phyloP scores from a whole-genome alignment of 116 monocot species.

The Trichopus zeylanicus region DNA sequence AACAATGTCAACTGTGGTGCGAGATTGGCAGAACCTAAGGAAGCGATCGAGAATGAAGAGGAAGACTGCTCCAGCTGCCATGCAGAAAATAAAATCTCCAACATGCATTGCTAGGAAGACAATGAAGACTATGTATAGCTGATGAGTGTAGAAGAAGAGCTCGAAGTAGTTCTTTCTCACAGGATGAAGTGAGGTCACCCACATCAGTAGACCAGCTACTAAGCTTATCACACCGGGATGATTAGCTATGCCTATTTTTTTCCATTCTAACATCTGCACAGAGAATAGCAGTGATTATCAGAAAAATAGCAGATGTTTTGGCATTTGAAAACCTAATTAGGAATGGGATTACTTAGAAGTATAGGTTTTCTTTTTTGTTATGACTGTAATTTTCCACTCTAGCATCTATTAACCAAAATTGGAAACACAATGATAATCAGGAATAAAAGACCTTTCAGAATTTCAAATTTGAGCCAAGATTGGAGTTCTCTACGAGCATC shows the following conservation, averaged over 20 bases:
- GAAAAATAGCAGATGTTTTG: neutral
- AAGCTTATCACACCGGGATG: constrained; percentile 75
- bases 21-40: constrained; percentile 77
- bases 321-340: too few relatives aligned
- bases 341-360: too few relatives aligned
- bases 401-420: too few relatives aligned
- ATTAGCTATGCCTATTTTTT: constrained; percentile 57
- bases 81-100: constrained; percentile 72
- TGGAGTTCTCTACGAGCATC: too few relatives aligned
- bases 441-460: too few relatives aligned
- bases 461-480: too few relatives aligned
- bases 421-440: too few relatives aligned
- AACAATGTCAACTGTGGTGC: constrained; percentile 49
- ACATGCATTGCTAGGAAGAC: constrained; percentile 87
- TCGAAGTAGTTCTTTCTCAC: constrained; percentile 75
- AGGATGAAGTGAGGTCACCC: constrained; percentile 77
- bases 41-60: constrained; percentile 83
- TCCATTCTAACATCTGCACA: constrained; percentile 67
- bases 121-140: constrained; percentile 72
- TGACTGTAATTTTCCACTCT: too few relatives aligned
- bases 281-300: neutral
- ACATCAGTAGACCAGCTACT: constrained; percentile 78
- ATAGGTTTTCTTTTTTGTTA: too few relatives aligned
- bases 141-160: constrained; percentile 99
- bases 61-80: constrained; percentile 60